Percentiles rank a stretch among this genome's conserved stretches.
Evolutionary conservation across 2,329 filamentous ascomycete species (phyloP).

Genomic region (Aureobasidium sp.): DNA sequence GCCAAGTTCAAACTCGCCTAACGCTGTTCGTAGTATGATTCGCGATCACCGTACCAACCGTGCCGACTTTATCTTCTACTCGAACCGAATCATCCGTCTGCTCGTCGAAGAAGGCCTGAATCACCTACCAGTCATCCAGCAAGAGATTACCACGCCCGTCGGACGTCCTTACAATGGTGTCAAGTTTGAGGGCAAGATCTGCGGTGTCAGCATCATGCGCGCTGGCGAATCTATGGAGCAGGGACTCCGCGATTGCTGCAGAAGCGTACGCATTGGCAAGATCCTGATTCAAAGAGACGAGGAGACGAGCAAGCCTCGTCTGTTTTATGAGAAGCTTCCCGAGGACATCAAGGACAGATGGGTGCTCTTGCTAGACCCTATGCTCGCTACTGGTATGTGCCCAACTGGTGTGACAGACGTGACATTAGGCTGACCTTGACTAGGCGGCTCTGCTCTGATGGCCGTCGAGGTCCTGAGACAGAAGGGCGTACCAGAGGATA

Average conservation of each 20-base stretch:
- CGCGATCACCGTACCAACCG: slow-evolving; percentile 82
- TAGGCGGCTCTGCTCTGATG: slow-evolving; percentile 93
- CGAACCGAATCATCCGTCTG: slow-evolving; percentile 92
- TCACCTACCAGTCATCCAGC: slow-evolving; percentile 84
- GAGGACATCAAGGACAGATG: slow-evolving; percentile 88
- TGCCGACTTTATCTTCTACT: slow-evolving; percentile 98
- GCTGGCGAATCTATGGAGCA: slow-evolving; percentile 99
- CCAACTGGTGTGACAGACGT: too few species aligned
- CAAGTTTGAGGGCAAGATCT: slow-evolving; percentile 96
- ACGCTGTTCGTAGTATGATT: slow-evolving; percentile 64
- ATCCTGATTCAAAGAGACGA: slow-evolving; percentile 97
- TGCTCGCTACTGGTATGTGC: slow-evolving; percentile 92
- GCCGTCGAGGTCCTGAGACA: slow-evolving; percentile 88
- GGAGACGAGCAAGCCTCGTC: slow-evolving; percentile 81
- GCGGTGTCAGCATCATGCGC: slow-evolving; percentile 96
- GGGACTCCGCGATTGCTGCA: slow-evolving; percentile 89
- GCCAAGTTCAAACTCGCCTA: background rate
- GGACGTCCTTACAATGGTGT: slow-evolving; percentile 83
- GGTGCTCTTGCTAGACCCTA: slow-evolving; percentile 93
- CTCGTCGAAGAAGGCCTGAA: slow-evolving; percentile 96
- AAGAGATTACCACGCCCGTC: slow-evolving; percentile 84
- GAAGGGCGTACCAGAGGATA: slow-evolving; percentile 86
- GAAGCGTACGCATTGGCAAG: slow-evolving; percentile 96
- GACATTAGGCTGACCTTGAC: background rate
- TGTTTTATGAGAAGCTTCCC: slow-evolving; percentile 97